Evolutionary conservation across 305 asterid species (phyloP).

Genomic region (Striga hermonthica): DNA sequence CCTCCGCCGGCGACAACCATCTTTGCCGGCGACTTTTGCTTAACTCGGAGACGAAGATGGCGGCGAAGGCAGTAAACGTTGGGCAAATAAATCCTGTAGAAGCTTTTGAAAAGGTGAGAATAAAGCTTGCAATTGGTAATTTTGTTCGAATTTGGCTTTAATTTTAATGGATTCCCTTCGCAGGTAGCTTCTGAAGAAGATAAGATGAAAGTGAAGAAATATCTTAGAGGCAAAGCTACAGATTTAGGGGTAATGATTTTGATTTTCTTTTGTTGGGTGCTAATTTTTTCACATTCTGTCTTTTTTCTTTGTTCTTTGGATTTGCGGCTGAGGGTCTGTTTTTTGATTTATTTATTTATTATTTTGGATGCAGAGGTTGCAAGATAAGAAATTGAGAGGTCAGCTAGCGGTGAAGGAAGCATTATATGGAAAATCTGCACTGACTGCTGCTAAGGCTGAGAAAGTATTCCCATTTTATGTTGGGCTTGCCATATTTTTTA

Average conservation of each 20-base stretch:
- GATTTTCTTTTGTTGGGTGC: neutral
- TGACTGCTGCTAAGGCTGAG: constrained; percentile 83
- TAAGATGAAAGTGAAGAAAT: constrained; percentile 57
- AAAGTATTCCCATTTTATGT: constrained; percentile 49
- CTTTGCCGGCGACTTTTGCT: neutral
- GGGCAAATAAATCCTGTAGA: constrained; percentile 11
- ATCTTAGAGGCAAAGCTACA: constrained; percentile 75
- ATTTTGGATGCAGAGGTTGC: constrained; percentile 46
- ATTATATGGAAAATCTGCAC: constrained; percentile 70
- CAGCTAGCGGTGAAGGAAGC: constrained; percentile 76
- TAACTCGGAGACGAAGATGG: constrained; percentile 34
- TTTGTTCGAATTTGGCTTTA: neutral
- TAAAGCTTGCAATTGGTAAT: constrained; percentile 1
- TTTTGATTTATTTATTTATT: neutral
- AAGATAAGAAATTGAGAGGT: constrained; percentile 83
- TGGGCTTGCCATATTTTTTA: constrained; percentile 16
- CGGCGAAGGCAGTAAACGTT: constrained; percentile 35
- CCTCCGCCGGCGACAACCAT: neutral
- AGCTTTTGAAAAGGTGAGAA: constrained; percentile 36
- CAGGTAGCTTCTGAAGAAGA: constrained; percentile 60
- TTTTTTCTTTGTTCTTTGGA: constrained; percentile 21
- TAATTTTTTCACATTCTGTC: neutral
- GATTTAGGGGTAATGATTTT: constrained; percentile 57
- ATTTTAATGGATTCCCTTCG: constrained; percentile 21
- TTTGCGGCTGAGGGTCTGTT: neutral